phyloP scores from a whole-genome alignment of 495 filamentous ascomycete genomes.

The Patellaria atrata region DNA sequence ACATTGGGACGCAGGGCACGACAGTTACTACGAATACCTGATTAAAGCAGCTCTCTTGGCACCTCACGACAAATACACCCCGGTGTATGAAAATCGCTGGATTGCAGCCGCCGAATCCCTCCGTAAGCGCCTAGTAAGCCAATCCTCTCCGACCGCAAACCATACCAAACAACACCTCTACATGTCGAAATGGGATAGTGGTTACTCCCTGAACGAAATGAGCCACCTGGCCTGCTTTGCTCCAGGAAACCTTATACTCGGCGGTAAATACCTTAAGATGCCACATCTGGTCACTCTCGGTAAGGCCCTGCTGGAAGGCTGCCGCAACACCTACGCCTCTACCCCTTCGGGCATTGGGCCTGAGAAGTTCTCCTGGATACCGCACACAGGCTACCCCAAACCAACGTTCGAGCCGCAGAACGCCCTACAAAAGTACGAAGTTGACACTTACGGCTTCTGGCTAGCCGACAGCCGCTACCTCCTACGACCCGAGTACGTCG shows the following conservation, averaged over 20 bases:
- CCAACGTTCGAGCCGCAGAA: conserved; percentile 12
- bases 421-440: conserved; percentile 5
- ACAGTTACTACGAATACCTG: conserved; percentile 23
- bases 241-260: conserved; percentile 21
- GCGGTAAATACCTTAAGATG: conserved; percentile 8
- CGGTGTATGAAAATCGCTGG: conserved; percentile 13
- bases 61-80: conserved; percentile 13
- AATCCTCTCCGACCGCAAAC: conserved; percentile 13
- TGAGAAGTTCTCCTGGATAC: conserved; percentile 19
- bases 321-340: conserved; percentile 19
- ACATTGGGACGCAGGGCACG: conserved; percentile 21
- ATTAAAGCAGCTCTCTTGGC: conserved; percentile 22
- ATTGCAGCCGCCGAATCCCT: conserved; percentile 15
- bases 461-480: conserved; percentile 12
- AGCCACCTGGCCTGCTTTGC: conserved; percentile 22
- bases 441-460: conserved; percentile 18
- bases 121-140: conserved; percentile 14
- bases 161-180: conserved; percentile 21
- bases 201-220: conserved; percentile 17
- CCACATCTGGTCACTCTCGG: conserved; percentile 16
- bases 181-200: conserved; percentile 12
- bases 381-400: conserved; percentile 11
- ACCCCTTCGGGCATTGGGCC: conserved; percentile 20
- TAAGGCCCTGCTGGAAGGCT: conserved; percentile 23
- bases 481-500: conserved; percentile 24